phyloP scores from a whole-genome alignment of 2,329 filamentous ascomycete species.

The Xylaria arbuscula region DNA sequence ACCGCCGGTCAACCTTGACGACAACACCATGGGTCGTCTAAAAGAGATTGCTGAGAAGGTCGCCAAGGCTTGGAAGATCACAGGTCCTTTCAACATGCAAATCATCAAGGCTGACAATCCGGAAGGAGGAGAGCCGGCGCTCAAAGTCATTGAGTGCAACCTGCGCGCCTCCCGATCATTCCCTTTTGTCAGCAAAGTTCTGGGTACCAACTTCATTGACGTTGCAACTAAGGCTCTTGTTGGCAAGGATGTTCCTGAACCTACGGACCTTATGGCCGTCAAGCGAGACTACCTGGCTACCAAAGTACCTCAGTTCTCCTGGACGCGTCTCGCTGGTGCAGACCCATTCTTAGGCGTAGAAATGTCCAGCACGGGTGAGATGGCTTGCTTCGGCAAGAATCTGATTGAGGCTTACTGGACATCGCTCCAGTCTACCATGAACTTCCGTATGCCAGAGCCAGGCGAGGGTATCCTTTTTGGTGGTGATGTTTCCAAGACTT shows the following conservation, averaged over 20 bases:
- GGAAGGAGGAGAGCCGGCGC: constrained; percentile 76
- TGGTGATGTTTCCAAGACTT: constrained; percentile 78
- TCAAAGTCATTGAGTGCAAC: constrained; percentile 99
- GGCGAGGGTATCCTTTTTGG: constrained; percentile 96
- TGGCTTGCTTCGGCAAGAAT: constrained; percentile 98
- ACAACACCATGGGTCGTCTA: constrained; percentile 81
- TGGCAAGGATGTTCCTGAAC: constrained; percentile 83
- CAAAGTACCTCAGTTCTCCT: constrained; percentile 99
- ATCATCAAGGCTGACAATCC: constrained; percentile 92
- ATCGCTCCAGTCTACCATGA: constrained; percentile 96
- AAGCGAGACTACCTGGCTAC: constrained; percentile 94
- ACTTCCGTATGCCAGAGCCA: constrained; percentile 95
- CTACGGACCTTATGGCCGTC: constrained; percentile 86
- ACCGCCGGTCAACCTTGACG: constrained; percentile 83
- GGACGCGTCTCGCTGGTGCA: constrained; percentile 96
- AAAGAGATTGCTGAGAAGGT: constrained; percentile 98
- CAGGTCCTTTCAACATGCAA: constrained; percentile 99
- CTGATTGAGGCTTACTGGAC: constrained; percentile 98
- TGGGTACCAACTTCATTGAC: constrained; percentile 96
- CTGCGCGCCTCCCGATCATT: constrained; percentile 96
- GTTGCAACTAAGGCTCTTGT: constrained; percentile 92
- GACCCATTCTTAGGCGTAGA: constrained; percentile 98
- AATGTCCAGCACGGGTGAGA: constrained; percentile 97
- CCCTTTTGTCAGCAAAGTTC: constrained; percentile 97
- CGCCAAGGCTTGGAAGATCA: constrained; percentile 96